These are phyloP conservation scores for Onygena corvina DNA, from an alignment of 2,329 filamentous ascomycete genomes.

Conservation along the genomic window DNA sequence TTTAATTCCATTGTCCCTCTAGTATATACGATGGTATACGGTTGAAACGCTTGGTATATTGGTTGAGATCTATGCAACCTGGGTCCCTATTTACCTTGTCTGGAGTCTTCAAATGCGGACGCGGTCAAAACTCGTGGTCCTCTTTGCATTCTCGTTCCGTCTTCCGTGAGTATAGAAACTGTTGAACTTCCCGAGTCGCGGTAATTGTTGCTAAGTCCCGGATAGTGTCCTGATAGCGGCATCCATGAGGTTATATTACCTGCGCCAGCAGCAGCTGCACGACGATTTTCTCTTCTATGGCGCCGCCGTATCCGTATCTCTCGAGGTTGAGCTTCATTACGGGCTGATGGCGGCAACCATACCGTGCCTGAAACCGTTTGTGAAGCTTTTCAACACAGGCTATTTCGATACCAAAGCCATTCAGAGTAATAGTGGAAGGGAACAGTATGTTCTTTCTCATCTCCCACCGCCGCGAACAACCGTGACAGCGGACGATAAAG, in stretches of 20 bases:
- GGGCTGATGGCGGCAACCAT: constrained; percentile 16
- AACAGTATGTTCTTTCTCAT: constrained; percentile 12
- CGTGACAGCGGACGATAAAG: background rate
- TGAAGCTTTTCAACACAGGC: constrained; percentile 16
- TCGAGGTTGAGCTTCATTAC: constrained; percentile 15
- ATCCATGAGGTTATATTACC: constrained; percentile 12
- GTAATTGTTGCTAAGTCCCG: background rate
- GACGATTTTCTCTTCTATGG: constrained; percentile 14
- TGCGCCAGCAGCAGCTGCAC: constrained; percentile 8
- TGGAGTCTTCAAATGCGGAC: constrained; percentile 14
- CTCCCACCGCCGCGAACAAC: constrained; percentile 5
- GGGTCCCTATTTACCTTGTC: constrained; percentile 14
- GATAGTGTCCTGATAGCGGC: constrained; percentile 13
- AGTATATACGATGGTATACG: constrained; percentile 15
- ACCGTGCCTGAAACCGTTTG: constrained; percentile 15
- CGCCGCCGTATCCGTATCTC: constrained; percentile 11
- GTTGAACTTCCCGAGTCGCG: background rate
- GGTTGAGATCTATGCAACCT: constrained; percentile 12
- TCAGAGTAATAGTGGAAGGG: constrained; percentile 4
- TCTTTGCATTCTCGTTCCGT: constrained; percentile 16
- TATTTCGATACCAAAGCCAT: constrained; percentile 11
- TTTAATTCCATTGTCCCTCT: background rate
- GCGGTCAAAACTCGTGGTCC: constrained; percentile 13
- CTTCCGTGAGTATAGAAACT: constrained; percentile 13
- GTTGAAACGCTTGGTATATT: constrained; percentile 14